Conservation (phyloP, 805 yeast genomes). For the Dipodascus geniculatus region DNA sequence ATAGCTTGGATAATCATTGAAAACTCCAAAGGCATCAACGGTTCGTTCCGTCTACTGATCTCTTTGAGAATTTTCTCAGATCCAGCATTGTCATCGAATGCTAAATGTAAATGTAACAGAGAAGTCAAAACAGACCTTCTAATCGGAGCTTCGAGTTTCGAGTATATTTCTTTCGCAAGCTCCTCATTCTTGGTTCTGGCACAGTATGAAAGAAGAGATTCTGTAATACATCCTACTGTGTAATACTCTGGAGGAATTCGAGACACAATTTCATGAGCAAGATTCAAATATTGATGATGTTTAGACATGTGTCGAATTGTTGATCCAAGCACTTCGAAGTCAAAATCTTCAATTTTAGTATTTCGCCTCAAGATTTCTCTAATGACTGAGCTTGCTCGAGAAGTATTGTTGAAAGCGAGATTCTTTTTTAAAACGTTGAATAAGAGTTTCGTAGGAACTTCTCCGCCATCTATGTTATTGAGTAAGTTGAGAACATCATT, state of each 20-base stretch:
- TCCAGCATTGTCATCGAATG: constrained; percentile 13
- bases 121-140: constrained; percentile 10
- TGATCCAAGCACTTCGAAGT: constrained; percentile 8
- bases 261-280: constrained; percentile 7
- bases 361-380: constrained; percentile 1
- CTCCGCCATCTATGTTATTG: constrained; percentile 6
- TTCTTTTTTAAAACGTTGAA: constrained; percentile 8
- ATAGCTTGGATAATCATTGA: constrained; percentile 8
- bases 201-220: constrained; percentile 14
- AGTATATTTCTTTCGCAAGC: constrained; percentile 11
- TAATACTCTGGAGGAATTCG: constrained; percentile 10
- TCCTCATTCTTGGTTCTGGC: constrained; percentile 9
- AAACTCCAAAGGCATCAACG: constrained; percentile 6
- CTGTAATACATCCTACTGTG: constrained; percentile 12
- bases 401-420: constrained; percentile 5
- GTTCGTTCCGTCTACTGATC: constrained; percentile 7
- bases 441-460: constrained; percentile 5
- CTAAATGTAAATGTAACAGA: constrained; percentile 12
- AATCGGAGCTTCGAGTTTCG: constrained; percentile 9
- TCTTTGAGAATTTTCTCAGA: constrained; percentile 13
- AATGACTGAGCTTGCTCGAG: constrained; percentile 7
- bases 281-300: constrained; percentile 5
- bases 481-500: constrained; percentile 8
- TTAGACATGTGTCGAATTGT: constrained; percentile 12
- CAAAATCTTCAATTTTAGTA: neutral